Evolutionary conservation across 2,329 filamentous ascomycete genomes (phyloP).

Genomic region (Rhinocladiella similis): DNA sequence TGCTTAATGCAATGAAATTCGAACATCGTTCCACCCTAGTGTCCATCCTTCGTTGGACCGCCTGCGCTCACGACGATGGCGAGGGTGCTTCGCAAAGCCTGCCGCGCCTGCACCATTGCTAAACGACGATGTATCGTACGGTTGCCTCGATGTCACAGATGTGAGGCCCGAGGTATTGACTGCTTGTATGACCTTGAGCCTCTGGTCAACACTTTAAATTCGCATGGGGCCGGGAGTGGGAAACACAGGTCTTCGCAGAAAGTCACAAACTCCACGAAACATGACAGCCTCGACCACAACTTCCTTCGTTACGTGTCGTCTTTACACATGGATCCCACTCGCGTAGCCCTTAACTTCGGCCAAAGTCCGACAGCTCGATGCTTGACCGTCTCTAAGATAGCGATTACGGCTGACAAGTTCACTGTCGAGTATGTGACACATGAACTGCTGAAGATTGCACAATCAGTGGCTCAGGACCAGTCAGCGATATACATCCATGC

Average conservation of each 20-base stretch:
- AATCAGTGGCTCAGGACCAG: neutral
- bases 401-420: neutral
- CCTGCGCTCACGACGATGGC: neutral
- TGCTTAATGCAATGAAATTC: neutral
- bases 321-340: constrained; percentile 5
- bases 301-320: constrained; percentile 6
- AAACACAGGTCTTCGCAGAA: neutral
- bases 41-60: no score
- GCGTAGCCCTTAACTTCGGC: neutral
- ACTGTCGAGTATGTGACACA: constrained; percentile 1
- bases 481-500: constrained; percentile 1
- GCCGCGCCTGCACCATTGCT: neutral
- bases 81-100: constrained; percentile 1
- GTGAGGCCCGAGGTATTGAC: neutral
- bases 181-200: constrained; percentile 11
- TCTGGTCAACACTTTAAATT: neutral
- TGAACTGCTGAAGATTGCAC: constrained; percentile 1
- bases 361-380: neutral
- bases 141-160: constrained; percentile 6
- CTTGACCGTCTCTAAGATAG: neutral
- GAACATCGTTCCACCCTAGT: no score
- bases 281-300: neutral
- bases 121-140: constrained; percentile 8
- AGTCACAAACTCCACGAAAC: neutral
- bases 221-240: neutral